Base-by-base conservation (phyloP, 1,284 basidiomycete genomes). In the Macrocystidia cucumis region DNA sequence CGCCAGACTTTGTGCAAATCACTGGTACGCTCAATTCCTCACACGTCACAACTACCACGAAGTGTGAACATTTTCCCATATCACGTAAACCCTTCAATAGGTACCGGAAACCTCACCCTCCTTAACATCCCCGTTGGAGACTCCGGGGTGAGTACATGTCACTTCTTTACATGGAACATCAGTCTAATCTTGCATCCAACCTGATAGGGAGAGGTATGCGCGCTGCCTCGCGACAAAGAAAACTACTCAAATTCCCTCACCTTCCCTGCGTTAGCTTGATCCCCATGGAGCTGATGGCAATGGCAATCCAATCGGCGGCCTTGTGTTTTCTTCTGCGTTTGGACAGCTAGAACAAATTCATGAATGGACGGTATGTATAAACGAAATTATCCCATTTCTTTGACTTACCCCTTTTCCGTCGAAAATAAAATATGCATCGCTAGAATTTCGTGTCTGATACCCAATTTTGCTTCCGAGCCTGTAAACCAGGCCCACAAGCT, bases 381-480 rank as follows among this genome's bases (percentile, higher is more conserved):
- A n/a, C n/a, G n/a, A n/a, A n/a, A n/a, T 39, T 17, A 30, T 27
- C 29, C 26, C 9, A 26, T 35, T 16, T 24, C 9, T 9, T 30
- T 27, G 5, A 4, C 29, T 4, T 16, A 5, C 9, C 9, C 3
- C 26, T 14, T 32, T n/a, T 28, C 13, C n/a, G n/a, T n/a, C n/a
- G n/a, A 16, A 24, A 26, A 18, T 30, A 11, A 16, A 16, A 30
- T 30, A 9, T 13, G 33, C 37, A 20, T 38, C 25, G 17, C n/a
- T 37, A 62, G 57, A 77, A 78, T 53, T 80, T 78, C 49, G 61
- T 83, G 35, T 68, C 73, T 2, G 63, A 59, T 44, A 56, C 61
- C 27, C 54, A 72, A 44, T 89, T 87, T 60, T 88, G 84, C 57
- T 72, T 90, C 63, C 70, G 84, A 39, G 83, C 72, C 4, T 89